Percentiles rank a stretch among this genome's conserved stretches.
phyloP scores from a whole-genome alignment of 2,329 filamentous ascomycete genomes.

The Colletotrichum sansevieriae region DNA sequence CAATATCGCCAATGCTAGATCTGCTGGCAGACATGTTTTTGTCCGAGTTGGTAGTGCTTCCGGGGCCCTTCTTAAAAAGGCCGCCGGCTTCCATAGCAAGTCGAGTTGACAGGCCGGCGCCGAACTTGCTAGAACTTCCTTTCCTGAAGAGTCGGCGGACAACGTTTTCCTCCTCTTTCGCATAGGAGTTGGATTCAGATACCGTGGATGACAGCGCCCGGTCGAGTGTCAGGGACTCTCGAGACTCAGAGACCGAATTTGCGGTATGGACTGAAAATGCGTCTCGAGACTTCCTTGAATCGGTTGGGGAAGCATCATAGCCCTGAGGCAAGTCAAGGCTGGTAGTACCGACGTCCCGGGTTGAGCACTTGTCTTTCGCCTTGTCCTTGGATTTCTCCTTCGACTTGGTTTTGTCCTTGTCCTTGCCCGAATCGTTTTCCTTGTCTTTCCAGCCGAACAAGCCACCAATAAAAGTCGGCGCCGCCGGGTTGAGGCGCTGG shows the following conservation, averaged over 20 bases:
- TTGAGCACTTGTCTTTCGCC: conserved; percentile 53
- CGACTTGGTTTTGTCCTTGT: conserved; percentile 53
- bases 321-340: conserved; percentile 53
- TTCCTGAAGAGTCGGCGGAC: conserved; percentile 74
- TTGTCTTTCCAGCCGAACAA: conserved; percentile 66
- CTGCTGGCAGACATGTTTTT: conserved; percentile 68
- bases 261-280: conserved; percentile 69
- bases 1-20: conserved; percentile 69
- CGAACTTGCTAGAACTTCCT: conserved; percentile 75
- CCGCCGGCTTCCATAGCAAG: conserved; percentile 65
- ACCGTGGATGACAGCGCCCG: conserved; percentile 67
- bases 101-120: conserved; percentile 63
- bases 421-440: conserved; percentile 50
- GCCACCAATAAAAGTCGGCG: conserved; percentile 85
- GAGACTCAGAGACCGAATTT: conserved; percentile 68
- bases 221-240: conserved; percentile 70
- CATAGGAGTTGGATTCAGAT: conserved; percentile 62
- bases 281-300: conserved; percentile 69
- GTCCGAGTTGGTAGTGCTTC: conserved; percentile 70
- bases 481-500: conserved; percentile 84
- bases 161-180: conserved; percentile 68
- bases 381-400: conserved; percentile 51
- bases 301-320: conserved; percentile 64
- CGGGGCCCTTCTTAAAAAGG: conserved; percentile 70
- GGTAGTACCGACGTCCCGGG: conserved; percentile 53